Evolutionary conservation across 257 asterid species (phyloP).

Genomic region (Jacaranda mimosifolia): DNA sequence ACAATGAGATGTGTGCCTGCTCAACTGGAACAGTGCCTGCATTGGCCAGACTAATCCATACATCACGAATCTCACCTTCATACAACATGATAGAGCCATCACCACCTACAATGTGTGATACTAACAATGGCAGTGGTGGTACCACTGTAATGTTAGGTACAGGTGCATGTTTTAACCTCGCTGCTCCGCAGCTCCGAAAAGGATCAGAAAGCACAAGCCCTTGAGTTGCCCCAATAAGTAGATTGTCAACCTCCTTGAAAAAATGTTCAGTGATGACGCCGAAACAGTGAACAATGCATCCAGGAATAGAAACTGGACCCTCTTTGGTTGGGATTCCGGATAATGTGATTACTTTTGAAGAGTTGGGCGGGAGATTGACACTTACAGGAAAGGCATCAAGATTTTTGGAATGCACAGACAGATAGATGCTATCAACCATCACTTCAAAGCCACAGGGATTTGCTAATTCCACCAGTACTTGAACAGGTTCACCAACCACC

Average conservation of each 20-base stretch:
- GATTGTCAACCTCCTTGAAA: conserved; percentile 94
- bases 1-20: conserved; percentile 87
- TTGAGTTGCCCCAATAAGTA: conserved; percentile 93
- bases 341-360: conserved; percentile 89
- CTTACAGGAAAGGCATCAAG: conserved; percentile 93
- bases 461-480: conserved; percentile 95
- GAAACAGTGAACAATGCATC: conserved; percentile 95
- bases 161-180: conserved; percentile 69
- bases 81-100: conserved; percentile 89
- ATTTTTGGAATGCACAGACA: conserved; percentile 86
- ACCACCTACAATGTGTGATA: conserved; percentile 87
- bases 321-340: conserved; percentile 94
- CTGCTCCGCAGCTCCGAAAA: conserved; percentile 93
- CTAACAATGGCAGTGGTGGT: conserved; percentile 84
- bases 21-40: conserved; percentile 99
- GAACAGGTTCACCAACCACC: conserved; percentile 98
- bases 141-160: conserved; percentile 82
- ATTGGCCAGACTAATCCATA: conserved; percentile 86
- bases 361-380: conserved; percentile 87
- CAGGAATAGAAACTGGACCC: conserved; percentile 85
- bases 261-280: conserved; percentile 97
- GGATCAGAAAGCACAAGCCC: conserved; percentile 99
- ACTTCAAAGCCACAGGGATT: conserved; percentile 99
- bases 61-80: conserved; percentile 98
- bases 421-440: conserved; percentile 91